phyloP scores from a whole-genome alignment of 202 grass and related monocot genomes.

The Zoysia matrella region DNA sequence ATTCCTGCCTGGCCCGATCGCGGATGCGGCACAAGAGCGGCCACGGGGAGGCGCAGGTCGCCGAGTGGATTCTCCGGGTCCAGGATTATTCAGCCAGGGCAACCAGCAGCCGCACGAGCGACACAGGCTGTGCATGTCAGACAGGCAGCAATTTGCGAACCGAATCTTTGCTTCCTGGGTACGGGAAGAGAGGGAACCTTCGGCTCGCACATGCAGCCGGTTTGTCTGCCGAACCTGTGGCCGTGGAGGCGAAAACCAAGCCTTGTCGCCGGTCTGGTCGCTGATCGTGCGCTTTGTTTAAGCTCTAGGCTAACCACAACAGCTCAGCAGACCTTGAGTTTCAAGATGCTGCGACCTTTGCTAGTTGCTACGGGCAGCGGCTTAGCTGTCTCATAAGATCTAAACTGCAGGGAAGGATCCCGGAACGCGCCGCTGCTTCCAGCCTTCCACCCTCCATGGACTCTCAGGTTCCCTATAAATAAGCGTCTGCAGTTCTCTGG shows the following conservation, averaged over 20 bases:
- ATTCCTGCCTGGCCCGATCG: neutral
- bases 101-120: slow-evolving; percentile 2
- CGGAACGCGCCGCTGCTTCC: neutral
- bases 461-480: slow-evolving; percentile 37
- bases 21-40: neutral
- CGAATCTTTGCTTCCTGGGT: no score
- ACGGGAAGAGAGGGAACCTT: no score
- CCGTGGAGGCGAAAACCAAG: neutral
- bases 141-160: neutral
- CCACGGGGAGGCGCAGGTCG: neutral
- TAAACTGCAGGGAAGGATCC: slow-evolving; percentile 40
- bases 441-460: neutral
- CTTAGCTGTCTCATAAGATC: slow-evolving; percentile 42
- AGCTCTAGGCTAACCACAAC: slow-evolving; percentile 35
- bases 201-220: neutral
- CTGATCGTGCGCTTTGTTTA: slow-evolving; percentile 47
- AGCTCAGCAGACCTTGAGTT: slow-evolving; percentile 33
- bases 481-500: neutral
- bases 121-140: slow-evolving; percentile 20
- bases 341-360: slow-evolving; percentile 31
- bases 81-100: neutral
- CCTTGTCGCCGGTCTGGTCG: slow-evolving; percentile 21
- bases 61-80: neutral
- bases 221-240: slow-evolving; percentile 46
- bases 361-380: neutral